Percentiles rank a stretch among this genome's conserved stretches.
Conservation (phyloP, 768 basidiomycete species). For the Flagelloscypha sp. region DNA sequence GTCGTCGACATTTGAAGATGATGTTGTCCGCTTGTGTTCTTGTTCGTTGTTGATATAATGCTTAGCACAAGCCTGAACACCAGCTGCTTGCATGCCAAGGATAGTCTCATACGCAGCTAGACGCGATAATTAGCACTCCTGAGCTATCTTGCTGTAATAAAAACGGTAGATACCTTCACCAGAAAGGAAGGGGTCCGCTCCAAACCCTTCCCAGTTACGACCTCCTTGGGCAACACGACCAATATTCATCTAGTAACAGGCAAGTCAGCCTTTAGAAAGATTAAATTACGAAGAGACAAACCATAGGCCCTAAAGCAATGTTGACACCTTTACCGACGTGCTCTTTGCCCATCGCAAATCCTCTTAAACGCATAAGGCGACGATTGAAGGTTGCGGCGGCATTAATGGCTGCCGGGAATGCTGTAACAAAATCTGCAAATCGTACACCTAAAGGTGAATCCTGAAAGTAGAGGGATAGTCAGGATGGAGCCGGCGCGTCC, state of each 20-base stretch:
- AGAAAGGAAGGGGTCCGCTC: constrained; percentile 32
- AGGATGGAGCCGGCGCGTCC: too few species aligned
- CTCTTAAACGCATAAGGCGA: constrained; percentile 45
- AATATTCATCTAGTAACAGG: constrained; percentile 68
- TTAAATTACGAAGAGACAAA: neutral
- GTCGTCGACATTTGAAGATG: constrained; percentile 69
- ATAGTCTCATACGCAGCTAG: constrained; percentile 71
- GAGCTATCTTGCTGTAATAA: too few species aligned
- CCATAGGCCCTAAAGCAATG: constrained; percentile 49
- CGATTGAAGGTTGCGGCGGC: constrained; percentile 47
- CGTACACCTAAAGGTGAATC: constrained; percentile 55
- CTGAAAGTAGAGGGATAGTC: constrained; percentile 14
- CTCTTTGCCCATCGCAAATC: constrained; percentile 73
- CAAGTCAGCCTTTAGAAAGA: constrained; percentile 27
- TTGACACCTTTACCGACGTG: constrained; percentile 58
- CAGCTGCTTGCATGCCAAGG: constrained; percentile 67
- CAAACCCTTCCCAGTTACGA: constrained; percentile 88
- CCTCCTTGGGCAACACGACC: constrained; percentile 72
- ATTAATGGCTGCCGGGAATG: constrained; percentile 55
- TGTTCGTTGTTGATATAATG: constrained; percentile 77
- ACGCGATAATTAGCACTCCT: too few species aligned
- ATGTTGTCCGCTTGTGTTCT: constrained; percentile 48
- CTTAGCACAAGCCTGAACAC: constrained; percentile 84
- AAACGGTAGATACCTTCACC: constrained; percentile 21
- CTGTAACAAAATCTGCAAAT: constrained; percentile 41